Base-by-base conservation (phyloP, 1,284 basidiomycete species). In the Microbotryum violaceum region DNA sequence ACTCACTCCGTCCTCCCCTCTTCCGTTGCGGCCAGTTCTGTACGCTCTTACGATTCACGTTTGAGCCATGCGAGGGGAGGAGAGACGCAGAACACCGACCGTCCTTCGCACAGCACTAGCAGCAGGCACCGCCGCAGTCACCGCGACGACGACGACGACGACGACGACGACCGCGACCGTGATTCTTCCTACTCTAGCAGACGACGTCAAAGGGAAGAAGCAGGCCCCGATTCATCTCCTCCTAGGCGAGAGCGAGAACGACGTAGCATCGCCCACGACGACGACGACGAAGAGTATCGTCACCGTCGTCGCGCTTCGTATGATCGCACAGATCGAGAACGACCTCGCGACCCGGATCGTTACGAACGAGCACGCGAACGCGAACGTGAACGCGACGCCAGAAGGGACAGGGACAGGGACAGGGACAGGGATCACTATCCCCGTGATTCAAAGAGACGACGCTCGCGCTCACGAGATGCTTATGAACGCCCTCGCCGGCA, bases 311-410 rank as follows among this genome's bases (percentile, higher is more conserved):
- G 37, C 16, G 37, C 12, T 42, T 42, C 37, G 0, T 42, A 42
- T 14, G 51, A 42, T 4, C 57, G 65, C 31, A n/a, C 54, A 8
- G 63, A 64, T 33, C 56, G 56, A 20, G 66, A 67, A 51, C 58
- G 60, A 3, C 37, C 37, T 42, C 37, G 37, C 37, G 37, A 42
- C 37, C 37, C 14, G 37, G 37, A 42, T 42, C 37, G 37, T 18
- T 42, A 42, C 37, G 37, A 6, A 23, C 25, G 20, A 46, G 16
- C 9, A 25, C 42, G 51, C 27, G 29, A n/a, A 53, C 8, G 29
- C 29, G 51, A 53, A 1, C 16, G 51, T n/a, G 51, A 53, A n/a
- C 4, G 20, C 20, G 23, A 52, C 12, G 3, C 6, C 27, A 27
- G 27, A 27, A 27, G 27, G 27, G 6, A 6, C 27, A 25, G 25